Base-by-base conservation (phyloP, 2,329 filamentous ascomycete genomes). In the Trichoderma lentiforme region DNA sequence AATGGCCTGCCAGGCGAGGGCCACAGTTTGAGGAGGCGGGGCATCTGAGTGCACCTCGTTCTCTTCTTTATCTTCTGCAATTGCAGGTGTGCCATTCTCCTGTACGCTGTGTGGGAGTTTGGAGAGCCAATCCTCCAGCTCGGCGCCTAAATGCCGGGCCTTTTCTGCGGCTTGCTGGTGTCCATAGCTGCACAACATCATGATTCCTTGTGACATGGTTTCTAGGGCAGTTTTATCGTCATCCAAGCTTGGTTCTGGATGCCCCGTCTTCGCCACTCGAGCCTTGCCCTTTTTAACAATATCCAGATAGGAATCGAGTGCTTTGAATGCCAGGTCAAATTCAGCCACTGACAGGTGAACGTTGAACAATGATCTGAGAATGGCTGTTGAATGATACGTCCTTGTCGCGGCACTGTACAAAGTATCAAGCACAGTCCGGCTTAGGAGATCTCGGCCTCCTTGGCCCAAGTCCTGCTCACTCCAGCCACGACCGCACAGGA, bases 341-440 rank as follows among this genome's bases (percentile, higher is more conserved):
- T 99, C 95, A 9, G 94, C 94, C 21, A 98, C 86, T 3, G 94
- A 89, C 21, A 95, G 86, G 80, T 99, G 96, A 2, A 97, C 92
- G 12, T 90, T 91, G 79, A 98, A 98, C 0, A 99, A 86, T 77
- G 95, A 89, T 72, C 95, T 88, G 34, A 99, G 84, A 73, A 98
- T 93, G 11, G 94, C 85, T 1, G 95, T 97, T 1, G 96, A 99
- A 81, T 99, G 96, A 78, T 96, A 99, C 0, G 95, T 97, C 81
- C 96, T 97, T 11, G 92, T 94, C 8, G 95, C 93, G 26, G 95
- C 93, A 51, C 92, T 92, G 81, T 98, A 99, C 7, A 99, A 86
- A 32, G 94, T 93, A 80, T 96, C 95, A 53, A 99, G 87, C 36
- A 97, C 90, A 65, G 90, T 90, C 69, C 92, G 90, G 74, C 92